A percentile compares a stretch with the other conserved stretches of the same genome.
Conservation (phyloP, 164 flowering plant genomes). For the Malania oleifera region DNA sequence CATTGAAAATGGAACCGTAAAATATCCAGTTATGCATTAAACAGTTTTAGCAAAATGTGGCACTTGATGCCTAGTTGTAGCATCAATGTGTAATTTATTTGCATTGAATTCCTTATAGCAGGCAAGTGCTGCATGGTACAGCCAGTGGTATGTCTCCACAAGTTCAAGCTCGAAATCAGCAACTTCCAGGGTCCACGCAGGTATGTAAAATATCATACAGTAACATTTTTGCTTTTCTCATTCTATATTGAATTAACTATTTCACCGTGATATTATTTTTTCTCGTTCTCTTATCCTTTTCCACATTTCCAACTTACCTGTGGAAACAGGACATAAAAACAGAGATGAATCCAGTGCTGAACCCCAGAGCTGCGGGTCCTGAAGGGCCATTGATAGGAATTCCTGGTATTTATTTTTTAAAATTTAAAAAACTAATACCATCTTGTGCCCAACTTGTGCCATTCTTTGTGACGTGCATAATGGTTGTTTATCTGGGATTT, state of each 20-base stretch:
- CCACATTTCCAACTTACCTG: neutral
- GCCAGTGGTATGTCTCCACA: slow-evolving; percentile 84
- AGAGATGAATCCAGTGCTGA: slow-evolving; percentile 63
- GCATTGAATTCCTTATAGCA: slow-evolving; percentile 20
- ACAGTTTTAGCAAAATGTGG: too few species aligned
- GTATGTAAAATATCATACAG: slow-evolving; percentile 24
- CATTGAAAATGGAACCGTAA: too few species aligned
- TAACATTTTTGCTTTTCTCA: neutral
- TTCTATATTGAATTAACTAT: too few species aligned
- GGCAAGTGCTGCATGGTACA: slow-evolving; percentile 91
- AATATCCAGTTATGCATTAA: too few species aligned
- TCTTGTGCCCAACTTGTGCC: neutral
- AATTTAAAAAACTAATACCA: too few species aligned
- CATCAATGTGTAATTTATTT: neutral
- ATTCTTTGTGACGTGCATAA: neutral
- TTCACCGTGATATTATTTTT: neutral
- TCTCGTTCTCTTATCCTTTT: neutral
- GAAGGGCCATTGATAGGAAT: slow-evolving; percentile 75
- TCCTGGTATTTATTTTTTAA: slow-evolving; percentile 47
- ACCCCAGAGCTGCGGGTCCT: slow-evolving; percentile 57
- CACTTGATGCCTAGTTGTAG: slow-evolving; percentile 1
- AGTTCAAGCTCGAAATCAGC: slow-evolving; percentile 84
- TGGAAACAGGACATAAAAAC: slow-evolving; percentile 58
- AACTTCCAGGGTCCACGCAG: slow-evolving; percentile 68
- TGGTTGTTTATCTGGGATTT: too few species aligned